A percentile compares a stretch with the other conserved stretches of the same genome.
These are phyloP conservation scores for Diphasiastrum complanatum DNA, from an alignment of 83 land plant species.

Conservation along the genomic window DNA sequence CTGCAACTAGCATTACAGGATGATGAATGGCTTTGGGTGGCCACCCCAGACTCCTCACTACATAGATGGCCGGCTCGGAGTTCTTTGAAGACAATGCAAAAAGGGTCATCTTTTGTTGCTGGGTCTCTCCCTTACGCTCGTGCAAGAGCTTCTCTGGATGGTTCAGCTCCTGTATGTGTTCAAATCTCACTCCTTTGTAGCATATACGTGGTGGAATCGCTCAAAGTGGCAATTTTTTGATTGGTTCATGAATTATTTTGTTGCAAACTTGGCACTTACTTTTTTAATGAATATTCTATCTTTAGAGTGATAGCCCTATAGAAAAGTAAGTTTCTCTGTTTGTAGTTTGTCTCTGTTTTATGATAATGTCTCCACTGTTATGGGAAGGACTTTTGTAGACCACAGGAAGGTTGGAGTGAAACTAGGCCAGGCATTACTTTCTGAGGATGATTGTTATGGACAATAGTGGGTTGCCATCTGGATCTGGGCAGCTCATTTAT, in stretches of 20 bases:
- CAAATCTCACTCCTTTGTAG: background rate
- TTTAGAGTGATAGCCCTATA: no score
- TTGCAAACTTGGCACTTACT: no score
- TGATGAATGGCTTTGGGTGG: constrained; percentile 83
- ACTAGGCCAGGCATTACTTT: no score
- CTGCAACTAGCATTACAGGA: constrained; percentile 68
- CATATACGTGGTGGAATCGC: background rate
- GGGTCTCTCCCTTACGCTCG: constrained; percentile 89
- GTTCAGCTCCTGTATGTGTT: constrained; percentile 73
- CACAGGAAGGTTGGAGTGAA: no score
- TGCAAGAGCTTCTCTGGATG: constrained; percentile 87
- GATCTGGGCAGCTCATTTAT: no score
- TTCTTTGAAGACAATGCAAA: constrained; percentile 63
- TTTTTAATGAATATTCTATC: no score
- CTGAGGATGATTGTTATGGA: no score
- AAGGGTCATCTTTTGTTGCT: constrained; percentile 85
- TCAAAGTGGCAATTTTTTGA: background rate
- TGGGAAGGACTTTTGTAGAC: no score
- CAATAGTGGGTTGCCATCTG: no score
- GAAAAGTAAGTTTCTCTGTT: no score
- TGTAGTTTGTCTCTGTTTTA: no score
- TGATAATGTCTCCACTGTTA: no score
- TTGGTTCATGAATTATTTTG: background rate
- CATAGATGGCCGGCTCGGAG: constrained; percentile 77
- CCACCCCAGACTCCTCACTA: constrained; percentile 87